phyloP scores from a whole-genome alignment of 2,329 filamentous ascomycete genomes.

The Hawksworthiomyces lignivorus region DNA sequence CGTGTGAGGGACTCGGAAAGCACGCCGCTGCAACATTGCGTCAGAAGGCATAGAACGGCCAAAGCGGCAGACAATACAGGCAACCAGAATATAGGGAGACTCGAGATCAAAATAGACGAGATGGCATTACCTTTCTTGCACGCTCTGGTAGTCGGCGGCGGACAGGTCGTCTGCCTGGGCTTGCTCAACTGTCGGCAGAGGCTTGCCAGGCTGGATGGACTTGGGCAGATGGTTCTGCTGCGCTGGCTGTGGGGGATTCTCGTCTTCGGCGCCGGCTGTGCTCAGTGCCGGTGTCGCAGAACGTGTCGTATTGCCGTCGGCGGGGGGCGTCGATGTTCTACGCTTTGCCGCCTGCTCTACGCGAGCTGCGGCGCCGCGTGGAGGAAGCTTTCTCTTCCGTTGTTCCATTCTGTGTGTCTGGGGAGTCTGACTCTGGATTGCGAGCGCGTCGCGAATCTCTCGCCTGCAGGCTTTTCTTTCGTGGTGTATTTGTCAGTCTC shows the following conservation, averaged over 20 bases:
- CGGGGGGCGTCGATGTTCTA: slow-evolving; percentile 48
- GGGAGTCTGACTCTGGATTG: neutral
- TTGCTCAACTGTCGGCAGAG: slow-evolving; percentile 62
- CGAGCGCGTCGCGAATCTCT: neutral
- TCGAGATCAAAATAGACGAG: too few relatives aligned
- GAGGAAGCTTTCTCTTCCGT: slow-evolving; percentile 57
- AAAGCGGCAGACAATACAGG: too few relatives aligned
- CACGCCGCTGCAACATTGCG: slow-evolving; percentile 57
- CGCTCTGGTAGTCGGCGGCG: slow-evolving; percentile 60
- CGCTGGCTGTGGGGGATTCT: slow-evolving; percentile 26
- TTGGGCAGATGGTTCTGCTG: slow-evolving; percentile 48
- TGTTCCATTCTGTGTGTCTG: slow-evolving; percentile 20
- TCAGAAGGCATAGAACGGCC: too few relatives aligned
- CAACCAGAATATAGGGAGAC: too few relatives aligned
- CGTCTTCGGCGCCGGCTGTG: slow-evolving; percentile 21
- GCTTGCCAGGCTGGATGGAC: slow-evolving; percentile 55
- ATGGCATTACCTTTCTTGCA: slow-evolving; percentile 57
- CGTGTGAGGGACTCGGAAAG: slow-evolving; percentile 64
- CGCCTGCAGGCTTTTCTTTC: too few relatives aligned
- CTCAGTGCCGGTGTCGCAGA: slow-evolving; percentile 37
- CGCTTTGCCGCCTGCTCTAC: slow-evolving; percentile 54
- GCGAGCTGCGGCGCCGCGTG: slow-evolving; percentile 53
- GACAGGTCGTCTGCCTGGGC: slow-evolving; percentile 58
- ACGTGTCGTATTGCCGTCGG: slow-evolving; percentile 24
- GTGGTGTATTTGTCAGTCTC: neutral